A percentile compares a stretch with the other conserved stretches of the same genome.
These are phyloP conservation scores for Penicillium fimorum DNA, from an alignment of 495 filamentous ascomycete species.

Conservation along the genomic window DNA sequence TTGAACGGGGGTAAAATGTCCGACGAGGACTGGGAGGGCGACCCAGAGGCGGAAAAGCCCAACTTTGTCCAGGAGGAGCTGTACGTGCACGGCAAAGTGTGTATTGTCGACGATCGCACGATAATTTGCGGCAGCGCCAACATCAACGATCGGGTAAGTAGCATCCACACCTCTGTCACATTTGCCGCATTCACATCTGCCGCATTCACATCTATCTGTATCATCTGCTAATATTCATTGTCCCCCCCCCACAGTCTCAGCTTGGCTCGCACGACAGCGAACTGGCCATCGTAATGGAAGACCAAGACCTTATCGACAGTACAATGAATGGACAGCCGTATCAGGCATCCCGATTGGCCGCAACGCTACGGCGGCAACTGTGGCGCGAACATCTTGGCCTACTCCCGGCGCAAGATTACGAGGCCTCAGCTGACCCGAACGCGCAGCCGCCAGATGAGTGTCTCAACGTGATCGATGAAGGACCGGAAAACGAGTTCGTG, in stretches of 20 bases:
- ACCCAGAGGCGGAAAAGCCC: slow-evolving; percentile 69
- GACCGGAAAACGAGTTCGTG: slow-evolving; percentile 71
- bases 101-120: slow-evolving; percentile 80
- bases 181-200: slow-evolving; percentile 2
- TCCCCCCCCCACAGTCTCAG: slow-evolving; percentile 58
- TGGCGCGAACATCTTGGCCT: slow-evolving; percentile 94
- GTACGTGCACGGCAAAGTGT: slow-evolving; percentile 86
- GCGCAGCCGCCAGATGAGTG: slow-evolving; percentile 76
- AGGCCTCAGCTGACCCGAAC: slow-evolving; percentile 71
- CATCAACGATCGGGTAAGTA: slow-evolving; percentile 77
- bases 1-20: slow-evolving; percentile 60
- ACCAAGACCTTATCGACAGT: slow-evolving; percentile 67
- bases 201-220: slow-evolving; percentile 6
- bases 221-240: slow-evolving; percentile 12
- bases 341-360: slow-evolving; percentile 71
- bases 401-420: slow-evolving; percentile 68
- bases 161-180: not conserved
- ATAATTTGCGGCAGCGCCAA: slow-evolving; percentile 87
- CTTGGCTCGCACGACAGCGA: slow-evolving; percentile 88
- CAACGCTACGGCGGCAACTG: slow-evolving; percentile 77
- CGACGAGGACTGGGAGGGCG: slow-evolving; percentile 70
- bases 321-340: slow-evolving; percentile 77
- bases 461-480: slow-evolving; percentile 64
- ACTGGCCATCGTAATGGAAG: slow-evolving; percentile 89
- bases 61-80: slow-evolving; percentile 94